These are phyloP conservation scores for Mycocentrospora acerina DNA, from an alignment of 2,329 filamentous ascomycete genomes.

Conservation along the genomic window DNA sequence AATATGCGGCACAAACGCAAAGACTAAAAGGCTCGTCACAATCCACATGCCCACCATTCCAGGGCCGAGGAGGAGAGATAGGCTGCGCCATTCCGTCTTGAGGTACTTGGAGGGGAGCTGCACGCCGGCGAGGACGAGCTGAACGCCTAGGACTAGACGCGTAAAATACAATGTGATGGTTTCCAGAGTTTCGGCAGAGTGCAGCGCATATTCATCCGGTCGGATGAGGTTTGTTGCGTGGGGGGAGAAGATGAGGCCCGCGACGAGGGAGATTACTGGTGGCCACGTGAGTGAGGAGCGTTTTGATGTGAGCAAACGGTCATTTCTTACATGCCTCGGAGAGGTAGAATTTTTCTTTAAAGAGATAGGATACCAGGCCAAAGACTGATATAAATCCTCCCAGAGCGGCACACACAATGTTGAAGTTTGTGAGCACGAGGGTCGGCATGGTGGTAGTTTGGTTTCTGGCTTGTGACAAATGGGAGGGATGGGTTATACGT, in stretches of 20 bases:
- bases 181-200: constrained; percentile 60
- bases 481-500: too few species aligned
- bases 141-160: constrained; percentile 83
- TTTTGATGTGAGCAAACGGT: too few species aligned
- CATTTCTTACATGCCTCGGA: constrained; percentile 86
- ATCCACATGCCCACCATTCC: constrained; percentile 89
- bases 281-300: too few species aligned
- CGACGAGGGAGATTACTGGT: constrained; percentile 82
- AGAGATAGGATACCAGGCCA: constrained; percentile 82
- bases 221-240: constrained; percentile 74
- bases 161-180: constrained; percentile 80
- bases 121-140: constrained; percentile 84
- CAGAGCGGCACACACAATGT: constrained; percentile 76
- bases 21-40: constrained; percentile 74
- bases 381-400: constrained; percentile 91
- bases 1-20: constrained; percentile 70
- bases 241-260: constrained; percentile 77
- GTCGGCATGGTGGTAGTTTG: constrained; percentile 56
- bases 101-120: constrained; percentile 85
- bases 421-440: constrained; percentile 73
- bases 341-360: constrained; percentile 88
- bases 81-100: constrained; percentile 72
- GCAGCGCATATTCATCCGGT: constrained; percentile 70
- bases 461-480: background rate
- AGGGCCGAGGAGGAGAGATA: constrained; percentile 75